Conservation (phyloP, 805 yeast genomes). For the Starmera dryadoides region DNA sequence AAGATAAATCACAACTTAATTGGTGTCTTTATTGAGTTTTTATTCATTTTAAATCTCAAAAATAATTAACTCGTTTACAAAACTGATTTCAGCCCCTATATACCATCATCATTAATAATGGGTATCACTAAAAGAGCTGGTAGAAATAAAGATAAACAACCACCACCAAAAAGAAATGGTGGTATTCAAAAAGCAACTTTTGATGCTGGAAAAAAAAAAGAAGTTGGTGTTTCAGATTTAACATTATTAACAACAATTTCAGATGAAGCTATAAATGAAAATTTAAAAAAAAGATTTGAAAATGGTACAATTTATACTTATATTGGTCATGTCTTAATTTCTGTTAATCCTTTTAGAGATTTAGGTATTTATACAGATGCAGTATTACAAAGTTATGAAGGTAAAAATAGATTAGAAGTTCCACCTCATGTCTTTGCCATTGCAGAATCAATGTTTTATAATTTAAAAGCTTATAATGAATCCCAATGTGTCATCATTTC, state of each 20-base stretch:
- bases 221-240: constrained; percentile 96
- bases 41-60: no score
- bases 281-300: constrained; percentile 80
- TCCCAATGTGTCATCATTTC: constrained; percentile 96
- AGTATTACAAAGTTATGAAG: constrained; percentile 68
- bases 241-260: constrained; percentile 83
- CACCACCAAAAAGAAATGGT: constrained; percentile 50
- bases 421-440: constrained; percentile 98
- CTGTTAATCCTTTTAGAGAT: constrained; percentile 95
- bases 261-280: constrained; percentile 89
- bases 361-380: constrained; percentile 89
- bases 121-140: constrained; percentile 74
- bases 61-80: no score
- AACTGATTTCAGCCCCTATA: no score
- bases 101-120: constrained; percentile 34
- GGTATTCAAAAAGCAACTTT: constrained; percentile 84
- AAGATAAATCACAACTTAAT: no score
- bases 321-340: constrained; percentile 89
- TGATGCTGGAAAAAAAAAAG: constrained; percentile 82
- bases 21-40: no score
- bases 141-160: constrained; percentile 48
- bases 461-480: constrained; percentile 88
- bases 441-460: constrained; percentile 95
- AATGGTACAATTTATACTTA: constrained; percentile 89
- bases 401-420: constrained; percentile 90